Evolutionary conservation across 306 rosid genomes (phyloP).

Genomic region (Malus sieversii): DNA sequence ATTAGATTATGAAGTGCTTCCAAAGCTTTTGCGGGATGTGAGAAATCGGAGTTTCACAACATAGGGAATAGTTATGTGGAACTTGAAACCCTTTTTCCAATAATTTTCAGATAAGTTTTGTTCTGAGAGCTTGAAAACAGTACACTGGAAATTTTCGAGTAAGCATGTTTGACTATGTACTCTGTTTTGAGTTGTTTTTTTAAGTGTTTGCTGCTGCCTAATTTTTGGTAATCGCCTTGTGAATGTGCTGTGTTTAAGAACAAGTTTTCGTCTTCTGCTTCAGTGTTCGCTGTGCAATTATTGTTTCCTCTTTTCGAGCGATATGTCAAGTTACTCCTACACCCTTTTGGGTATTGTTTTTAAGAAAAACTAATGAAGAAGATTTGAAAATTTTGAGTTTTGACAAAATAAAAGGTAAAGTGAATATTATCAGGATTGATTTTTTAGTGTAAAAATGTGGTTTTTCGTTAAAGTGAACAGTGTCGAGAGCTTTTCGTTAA

Average conservation of each 20-base stretch:
- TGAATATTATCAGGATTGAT: no score
- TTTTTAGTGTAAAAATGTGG: no score
- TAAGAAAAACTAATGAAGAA: no score
- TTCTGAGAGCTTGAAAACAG: slow-evolving; percentile 25
- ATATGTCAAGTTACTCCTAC: no score
- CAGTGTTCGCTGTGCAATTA: neutral
- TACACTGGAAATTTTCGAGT: slow-evolving; percentile 3
- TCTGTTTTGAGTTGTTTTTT: slow-evolving; percentile 2
- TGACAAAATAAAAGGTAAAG: no score
- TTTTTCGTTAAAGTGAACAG: no score
- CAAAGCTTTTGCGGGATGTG: slow-evolving; percentile 18
- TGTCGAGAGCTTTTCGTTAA: no score
- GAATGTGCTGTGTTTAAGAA: neutral
- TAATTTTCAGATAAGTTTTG: slow-evolving; percentile 43
- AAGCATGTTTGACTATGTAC: slow-evolving; percentile 12
- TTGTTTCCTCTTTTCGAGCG: neutral
- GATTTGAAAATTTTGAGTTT: no score
- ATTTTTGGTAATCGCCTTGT: neutral
- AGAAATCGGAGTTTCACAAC: slow-evolving; percentile 14
- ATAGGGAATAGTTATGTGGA: slow-evolving; percentile 10
- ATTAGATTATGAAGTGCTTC: slow-evolving; percentile 19
- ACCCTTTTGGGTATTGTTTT: no score
- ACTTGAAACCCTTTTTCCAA: slow-evolving; percentile 21
- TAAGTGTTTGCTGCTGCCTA: neutral
- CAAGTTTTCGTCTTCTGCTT: neutral